phyloP scores from a whole-genome alignment of 2,329 filamentous ascomycete genomes.

The Ceratocystiopsis minuta region DNA sequence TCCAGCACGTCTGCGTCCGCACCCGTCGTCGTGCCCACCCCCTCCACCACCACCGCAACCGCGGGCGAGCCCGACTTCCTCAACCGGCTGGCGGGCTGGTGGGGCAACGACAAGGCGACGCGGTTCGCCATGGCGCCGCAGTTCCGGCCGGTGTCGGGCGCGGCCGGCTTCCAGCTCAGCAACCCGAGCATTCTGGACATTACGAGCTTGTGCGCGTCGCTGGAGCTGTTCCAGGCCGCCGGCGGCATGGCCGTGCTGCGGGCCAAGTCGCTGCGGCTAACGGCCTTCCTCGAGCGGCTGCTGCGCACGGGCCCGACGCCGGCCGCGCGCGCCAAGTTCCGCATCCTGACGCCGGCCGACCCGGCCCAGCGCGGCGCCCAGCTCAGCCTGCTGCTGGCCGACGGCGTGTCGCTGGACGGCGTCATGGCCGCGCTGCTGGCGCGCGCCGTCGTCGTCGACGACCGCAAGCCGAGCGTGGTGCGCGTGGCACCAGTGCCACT shows the following conservation, averaged over 20 bases:
- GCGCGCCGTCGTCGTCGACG: conserved; percentile 59
- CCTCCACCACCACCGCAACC: no score
- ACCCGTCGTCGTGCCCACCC: no score
- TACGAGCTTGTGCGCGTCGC: conserved; percentile 52
- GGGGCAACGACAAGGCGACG: conserved; percentile 60
- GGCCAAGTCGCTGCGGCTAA: conserved; percentile 53
- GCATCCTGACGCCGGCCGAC: conserved; percentile 51
- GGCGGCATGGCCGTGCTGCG: conserved; percentile 46
- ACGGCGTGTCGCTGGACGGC: conserved; percentile 46
- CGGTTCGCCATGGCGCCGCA: conserved; percentile 71
- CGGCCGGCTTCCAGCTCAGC: conserved; percentile 64
- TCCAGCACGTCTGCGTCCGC: no score
- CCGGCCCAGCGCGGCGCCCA: conserved; percentile 57
- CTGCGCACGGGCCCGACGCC: conserved; percentile 26
- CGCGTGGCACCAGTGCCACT: conserved; percentile 68
- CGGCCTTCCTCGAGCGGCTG: conserved; percentile 57
- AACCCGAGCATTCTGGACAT: conserved; percentile 71
- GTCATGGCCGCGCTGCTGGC: conserved; percentile 47
- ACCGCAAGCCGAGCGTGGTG: conserved; percentile 71
- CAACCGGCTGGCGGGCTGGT: conserved; percentile 66
- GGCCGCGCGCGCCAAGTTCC: conserved; percentile 25
- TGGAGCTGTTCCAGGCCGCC: conserved; percentile 58
- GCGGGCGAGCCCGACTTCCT: conserved; percentile 25
- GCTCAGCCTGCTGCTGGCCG: conserved; percentile 50
- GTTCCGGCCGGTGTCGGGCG: conserved; percentile 61